A percentile compares a stretch with the other conserved stretches of the same genome.
Conservation (phyloP, 768 basidiomycete genomes). For the Asterophora parasitica region DNA sequence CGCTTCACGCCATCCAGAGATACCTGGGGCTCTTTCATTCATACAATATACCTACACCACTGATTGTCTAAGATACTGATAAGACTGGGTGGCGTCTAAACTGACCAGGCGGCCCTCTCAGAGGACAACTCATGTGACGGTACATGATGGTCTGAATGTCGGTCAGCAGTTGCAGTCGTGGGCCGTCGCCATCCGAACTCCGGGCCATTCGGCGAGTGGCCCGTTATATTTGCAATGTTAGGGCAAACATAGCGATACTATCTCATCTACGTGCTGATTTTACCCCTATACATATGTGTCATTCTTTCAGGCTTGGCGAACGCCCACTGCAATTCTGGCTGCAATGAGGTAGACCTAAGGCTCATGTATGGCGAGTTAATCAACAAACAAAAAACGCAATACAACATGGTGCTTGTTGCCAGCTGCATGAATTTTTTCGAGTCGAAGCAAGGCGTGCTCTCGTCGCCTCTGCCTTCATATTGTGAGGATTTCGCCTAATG, state of each 20-base stretch:
- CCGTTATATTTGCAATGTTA: neutral
- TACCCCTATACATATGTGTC: conserved; percentile 2
- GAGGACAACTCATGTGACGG: conserved; percentile 4
- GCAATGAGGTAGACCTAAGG: neutral
- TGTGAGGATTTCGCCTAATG: no score
- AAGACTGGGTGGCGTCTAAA: conserved; percentile 1
- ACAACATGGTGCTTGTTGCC: no score
- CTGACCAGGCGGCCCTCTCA: neutral
- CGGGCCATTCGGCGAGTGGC: neutral
- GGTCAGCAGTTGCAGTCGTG: neutral
- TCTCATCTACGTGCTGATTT: neutral
- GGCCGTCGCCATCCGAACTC: neutral
- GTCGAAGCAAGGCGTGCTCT: no score
- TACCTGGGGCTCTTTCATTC: neutral
- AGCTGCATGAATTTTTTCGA: no score
- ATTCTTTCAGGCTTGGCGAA: neutral
- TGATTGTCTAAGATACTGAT: conserved; percentile 12
- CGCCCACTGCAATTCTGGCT: neutral
- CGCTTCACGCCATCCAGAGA: neutral
- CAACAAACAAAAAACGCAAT: no score
- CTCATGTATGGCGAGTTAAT: neutral
- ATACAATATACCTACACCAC: neutral
- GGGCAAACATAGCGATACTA: neutral
- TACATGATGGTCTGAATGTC: neutral
- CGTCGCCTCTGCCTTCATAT: no score